phyloP scores from a whole-genome alignment of 805 yeast genomes.

The Sugiyamaella qingdaonensis region DNA sequence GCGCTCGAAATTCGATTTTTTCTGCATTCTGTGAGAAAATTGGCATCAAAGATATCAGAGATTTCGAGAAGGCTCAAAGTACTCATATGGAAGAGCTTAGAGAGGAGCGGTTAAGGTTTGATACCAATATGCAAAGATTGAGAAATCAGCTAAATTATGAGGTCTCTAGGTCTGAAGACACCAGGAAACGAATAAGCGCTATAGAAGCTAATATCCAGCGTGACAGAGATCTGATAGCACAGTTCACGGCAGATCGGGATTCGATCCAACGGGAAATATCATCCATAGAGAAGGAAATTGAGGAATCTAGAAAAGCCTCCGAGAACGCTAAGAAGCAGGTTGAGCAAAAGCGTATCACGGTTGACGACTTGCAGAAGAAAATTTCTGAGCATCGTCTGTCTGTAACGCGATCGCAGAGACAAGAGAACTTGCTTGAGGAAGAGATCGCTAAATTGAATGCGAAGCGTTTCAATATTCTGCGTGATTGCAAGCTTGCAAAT shows the following conservation, averaged over 20 bases:
- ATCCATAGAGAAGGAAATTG: slow-evolving; percentile 9
- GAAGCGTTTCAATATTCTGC: slow-evolving; percentile 56
- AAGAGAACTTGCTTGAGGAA: slow-evolving; percentile 40
- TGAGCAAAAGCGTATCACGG: slow-evolving; percentile 13
- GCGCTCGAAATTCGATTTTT: slow-evolving; percentile 27
- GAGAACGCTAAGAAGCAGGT: slow-evolving; percentile 39
- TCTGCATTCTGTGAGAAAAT: slow-evolving; percentile 51
- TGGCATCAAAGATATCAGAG: slow-evolving; percentile 53
- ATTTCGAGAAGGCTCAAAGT: slow-evolving; percentile 70
- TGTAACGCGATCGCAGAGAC: slow-evolving; percentile 26
- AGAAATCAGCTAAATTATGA: slow-evolving; percentile 64
- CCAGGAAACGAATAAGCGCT: slow-evolving; percentile 43
- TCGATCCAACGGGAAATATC: slow-evolving; percentile 22
- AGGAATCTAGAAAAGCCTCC: slow-evolving; percentile 31
- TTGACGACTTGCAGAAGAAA: slow-evolving; percentile 31
- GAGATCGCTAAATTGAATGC: slow-evolving; percentile 43
- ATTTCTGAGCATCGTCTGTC: slow-evolving; percentile 25
- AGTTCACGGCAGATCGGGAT: slow-evolving; percentile 35
- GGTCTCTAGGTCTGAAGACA: slow-evolving; percentile 51
- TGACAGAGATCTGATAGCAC: slow-evolving; percentile 38
- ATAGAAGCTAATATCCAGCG: slow-evolving; percentile 31
- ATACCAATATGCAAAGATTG: slow-evolving; percentile 57
- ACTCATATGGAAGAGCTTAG: slow-evolving; percentile 21
- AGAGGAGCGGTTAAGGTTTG: slow-evolving; percentile 45
- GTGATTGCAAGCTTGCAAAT: slow-evolving; percentile 71